Percentiles rank a stretch among this genome's conserved stretches.
Conservation (phyloP, 306 rosid species). For the Cicer arietinum region DNA sequence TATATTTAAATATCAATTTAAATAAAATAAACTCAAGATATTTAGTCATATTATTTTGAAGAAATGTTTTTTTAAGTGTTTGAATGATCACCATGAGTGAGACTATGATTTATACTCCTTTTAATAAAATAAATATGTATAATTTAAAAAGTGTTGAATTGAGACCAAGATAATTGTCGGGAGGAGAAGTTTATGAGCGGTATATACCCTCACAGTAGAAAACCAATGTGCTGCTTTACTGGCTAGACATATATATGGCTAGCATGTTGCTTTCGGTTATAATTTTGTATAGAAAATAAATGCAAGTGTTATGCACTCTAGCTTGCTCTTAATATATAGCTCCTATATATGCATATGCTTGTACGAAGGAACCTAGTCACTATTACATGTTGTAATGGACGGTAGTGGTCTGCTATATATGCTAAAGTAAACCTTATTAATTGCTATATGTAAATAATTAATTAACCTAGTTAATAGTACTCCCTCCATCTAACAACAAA, state of each 20-base stretch:
- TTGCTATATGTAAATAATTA: slow-evolving; percentile 28
- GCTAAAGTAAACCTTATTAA: neutral
- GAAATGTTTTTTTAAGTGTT: neutral
- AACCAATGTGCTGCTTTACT: slow-evolving; percentile 30
- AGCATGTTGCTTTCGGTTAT: slow-evolving; percentile 32
- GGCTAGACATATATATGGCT: slow-evolving; percentile 23
- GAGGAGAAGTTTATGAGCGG: slow-evolving; percentile 3
- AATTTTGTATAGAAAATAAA: neutral
- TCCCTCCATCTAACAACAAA: too few species aligned
- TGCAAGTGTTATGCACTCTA: neutral
- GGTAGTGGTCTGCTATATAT: slow-evolving; percentile 6
- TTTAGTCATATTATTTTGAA: too few species aligned
- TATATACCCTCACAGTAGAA: slow-evolving; percentile 14
- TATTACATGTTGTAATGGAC: neutral
- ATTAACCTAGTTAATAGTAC: neutral
- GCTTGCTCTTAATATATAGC: neutral
- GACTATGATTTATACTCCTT: neutral
- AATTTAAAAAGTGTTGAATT: neutral
- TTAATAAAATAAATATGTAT: neutral
- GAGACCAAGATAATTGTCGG: neutral
- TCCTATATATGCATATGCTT: neutral
- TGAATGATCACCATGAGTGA: neutral
- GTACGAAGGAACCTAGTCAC: slow-evolving; percentile 22
- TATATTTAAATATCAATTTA: too few species aligned
- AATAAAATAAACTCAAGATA: too few species aligned